Percentiles rank a stretch among this genome's conserved stretches.
Evolutionary conservation across 2,329 filamentous ascomycete species (phyloP).

Genomic region (Chrysosporium keratinophilum): DNA sequence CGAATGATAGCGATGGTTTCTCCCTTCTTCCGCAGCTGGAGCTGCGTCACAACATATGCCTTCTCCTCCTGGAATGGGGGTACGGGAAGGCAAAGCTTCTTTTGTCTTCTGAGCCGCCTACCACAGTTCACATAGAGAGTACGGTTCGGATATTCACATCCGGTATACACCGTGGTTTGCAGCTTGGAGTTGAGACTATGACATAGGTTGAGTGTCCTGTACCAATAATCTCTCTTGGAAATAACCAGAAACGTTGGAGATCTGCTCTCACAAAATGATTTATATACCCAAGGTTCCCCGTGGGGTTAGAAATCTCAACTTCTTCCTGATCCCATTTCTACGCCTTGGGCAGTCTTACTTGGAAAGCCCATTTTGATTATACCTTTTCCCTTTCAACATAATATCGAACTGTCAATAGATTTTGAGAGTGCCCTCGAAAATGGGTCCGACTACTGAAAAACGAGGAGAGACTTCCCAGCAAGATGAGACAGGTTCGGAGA

Average conservation of each 20-base stretch:
- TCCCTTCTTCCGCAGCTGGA: no score
- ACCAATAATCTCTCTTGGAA: not conserved
- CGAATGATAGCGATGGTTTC: no score
- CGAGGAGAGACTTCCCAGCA: not conserved
- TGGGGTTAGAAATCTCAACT: not conserved
- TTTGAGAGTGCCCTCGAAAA: not conserved
- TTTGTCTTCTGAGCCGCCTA: not conserved
- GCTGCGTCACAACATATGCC: no score
- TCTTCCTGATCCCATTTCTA: not conserved
- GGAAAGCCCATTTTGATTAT: not conserved
- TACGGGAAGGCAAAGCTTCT: not conserved
- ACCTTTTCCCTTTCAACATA: not conserved
- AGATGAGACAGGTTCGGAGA: not conserved
- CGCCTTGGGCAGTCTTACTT: not conserved
- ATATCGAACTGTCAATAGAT: no score
- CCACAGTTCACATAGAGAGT: not conserved
- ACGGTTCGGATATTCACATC: not conserved
- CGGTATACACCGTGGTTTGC: not conserved
- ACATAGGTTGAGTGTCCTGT: not conserved
- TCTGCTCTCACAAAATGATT: not conserved
- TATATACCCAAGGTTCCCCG: not conserved
- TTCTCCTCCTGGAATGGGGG: no score
- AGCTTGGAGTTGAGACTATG: not conserved
- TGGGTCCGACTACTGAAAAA: constrained; percentile 6
- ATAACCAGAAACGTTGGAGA: not conserved